These are phyloP conservation scores for Pezicula rhizophila DNA, from an alignment of 2,329 filamentous ascomycete genomes.

Conservation along the genomic window DNA sequence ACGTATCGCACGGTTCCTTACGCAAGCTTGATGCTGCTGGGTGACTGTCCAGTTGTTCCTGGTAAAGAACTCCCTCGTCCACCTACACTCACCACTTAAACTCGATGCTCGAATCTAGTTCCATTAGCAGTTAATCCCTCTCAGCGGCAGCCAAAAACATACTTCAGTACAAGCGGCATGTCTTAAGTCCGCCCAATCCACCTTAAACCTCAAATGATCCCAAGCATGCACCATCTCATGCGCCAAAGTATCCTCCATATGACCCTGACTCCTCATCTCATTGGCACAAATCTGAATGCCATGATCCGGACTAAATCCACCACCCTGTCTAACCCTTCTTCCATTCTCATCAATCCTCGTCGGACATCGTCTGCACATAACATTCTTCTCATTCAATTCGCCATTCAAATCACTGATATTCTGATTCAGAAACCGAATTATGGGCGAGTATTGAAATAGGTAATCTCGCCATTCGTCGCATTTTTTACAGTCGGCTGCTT, in stretches of 20 bases:
- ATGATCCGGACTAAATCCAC: constrained; percentile 80
- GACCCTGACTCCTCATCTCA: constrained; percentile 70
- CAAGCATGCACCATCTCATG: constrained; percentile 99
- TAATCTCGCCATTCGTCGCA: constrained; percentile 82
- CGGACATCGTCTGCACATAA: constrained; percentile 76
- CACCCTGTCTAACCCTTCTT: constrained; percentile 55
- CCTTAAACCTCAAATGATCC: constrained; percentile 86
- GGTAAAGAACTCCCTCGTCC: constrained; percentile 77
- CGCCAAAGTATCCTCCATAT: constrained; percentile 87
- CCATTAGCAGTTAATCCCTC: constrained; percentile 11
- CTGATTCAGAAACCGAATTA: constrained; percentile 79
- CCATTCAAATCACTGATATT: constrained; percentile 77
- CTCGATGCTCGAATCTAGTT: constrained; percentile 82
- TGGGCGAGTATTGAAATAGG: constrained; percentile 76
- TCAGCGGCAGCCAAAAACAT: constrained; percentile 19
- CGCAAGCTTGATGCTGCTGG: constrained; percentile 90
- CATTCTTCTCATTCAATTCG: constrained; percentile 64
- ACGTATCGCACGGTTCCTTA: constrained; percentile 71
- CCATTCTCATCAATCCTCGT: constrained; percentile 39
- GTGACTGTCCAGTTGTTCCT: constrained; percentile 83
- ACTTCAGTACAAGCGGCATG: constrained; percentile 95
- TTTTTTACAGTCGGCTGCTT: constrained; percentile 69
- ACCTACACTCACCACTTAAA: constrained; percentile 89
- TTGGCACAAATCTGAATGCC: constrained; percentile 94
- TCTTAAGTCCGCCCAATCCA: constrained; percentile 74